These are phyloP conservation scores for Thalassiosira hispida DNA, from an alignment of 352 stramenopile genomes.

Conservation along the genomic window DNA sequence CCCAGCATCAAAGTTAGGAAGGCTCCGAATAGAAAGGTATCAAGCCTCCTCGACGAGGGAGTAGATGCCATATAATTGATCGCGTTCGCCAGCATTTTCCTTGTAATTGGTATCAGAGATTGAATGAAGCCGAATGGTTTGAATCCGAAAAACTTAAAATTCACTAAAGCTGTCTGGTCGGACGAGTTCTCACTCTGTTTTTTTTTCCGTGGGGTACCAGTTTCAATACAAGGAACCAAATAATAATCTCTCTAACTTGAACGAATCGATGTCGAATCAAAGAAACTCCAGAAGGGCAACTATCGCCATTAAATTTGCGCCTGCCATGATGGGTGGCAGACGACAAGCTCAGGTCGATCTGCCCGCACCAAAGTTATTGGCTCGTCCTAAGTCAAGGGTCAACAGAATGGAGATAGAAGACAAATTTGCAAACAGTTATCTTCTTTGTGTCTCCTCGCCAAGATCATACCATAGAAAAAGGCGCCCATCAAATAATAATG, in stretches of 20 bases:
- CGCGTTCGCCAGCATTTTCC: not conserved
- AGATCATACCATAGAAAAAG: constrained; percentile 12
- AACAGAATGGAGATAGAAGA: not conserved
- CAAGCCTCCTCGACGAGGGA: not conserved
- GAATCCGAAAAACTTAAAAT: too few relatives aligned
- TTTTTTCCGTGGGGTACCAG: too few relatives aligned
- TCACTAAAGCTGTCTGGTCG: too few relatives aligned
- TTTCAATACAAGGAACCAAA: too few relatives aligned
- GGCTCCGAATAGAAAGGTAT: not conserved
- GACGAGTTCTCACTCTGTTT: too few relatives aligned
- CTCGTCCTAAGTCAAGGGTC: not conserved
- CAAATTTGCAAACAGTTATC: constrained; percentile 8
- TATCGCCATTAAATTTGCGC: too few relatives aligned
- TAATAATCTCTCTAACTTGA: too few relatives aligned
- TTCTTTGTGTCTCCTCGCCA: constrained; percentile 1
- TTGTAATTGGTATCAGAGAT: too few relatives aligned
- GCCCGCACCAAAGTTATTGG: not conserved
- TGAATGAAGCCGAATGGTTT: too few relatives aligned
- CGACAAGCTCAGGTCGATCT: not conserved
- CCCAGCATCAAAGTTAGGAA: not conserved
- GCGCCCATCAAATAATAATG: not conserved
- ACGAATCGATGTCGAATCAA: too few relatives aligned
- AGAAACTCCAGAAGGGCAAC: too few relatives aligned
- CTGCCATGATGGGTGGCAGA: not conserved
- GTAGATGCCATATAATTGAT: not conserved